phyloP scores from a whole-genome alignment of 345 rosid genomes.

The Lumnitzera racemosa region DNA sequence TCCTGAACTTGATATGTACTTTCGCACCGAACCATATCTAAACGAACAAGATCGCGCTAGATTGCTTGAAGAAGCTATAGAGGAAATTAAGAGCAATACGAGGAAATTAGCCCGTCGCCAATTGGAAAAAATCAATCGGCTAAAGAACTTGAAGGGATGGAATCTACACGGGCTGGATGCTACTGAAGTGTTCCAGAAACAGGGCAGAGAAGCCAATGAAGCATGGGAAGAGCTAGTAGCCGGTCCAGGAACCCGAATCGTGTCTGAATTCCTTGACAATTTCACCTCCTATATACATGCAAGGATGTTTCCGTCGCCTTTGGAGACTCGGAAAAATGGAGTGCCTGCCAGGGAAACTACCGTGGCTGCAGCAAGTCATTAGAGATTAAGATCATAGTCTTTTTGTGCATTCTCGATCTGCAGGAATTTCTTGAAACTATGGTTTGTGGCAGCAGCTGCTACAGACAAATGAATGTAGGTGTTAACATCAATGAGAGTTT shows the following conservation, averaged over 20 bases:
- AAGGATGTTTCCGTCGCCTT: neutral
- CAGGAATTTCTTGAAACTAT: too few species aligned
- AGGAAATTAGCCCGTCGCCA: constrained; percentile 50
- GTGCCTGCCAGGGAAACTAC: too few species aligned
- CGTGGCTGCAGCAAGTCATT: too few species aligned
- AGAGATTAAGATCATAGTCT: too few species aligned
- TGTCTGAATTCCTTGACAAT: constrained; percentile 39
- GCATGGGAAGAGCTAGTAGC: constrained; percentile 63
- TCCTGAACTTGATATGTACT: constrained; percentile 54
- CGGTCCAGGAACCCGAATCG: constrained; percentile 48
- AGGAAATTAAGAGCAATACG: constrained; percentile 46
- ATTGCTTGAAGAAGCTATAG: constrained; percentile 41
- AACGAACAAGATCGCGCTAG: constrained; percentile 11
- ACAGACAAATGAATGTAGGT: too few species aligned
- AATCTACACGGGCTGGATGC: constrained; percentile 59
- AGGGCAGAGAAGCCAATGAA: constrained; percentile 35
- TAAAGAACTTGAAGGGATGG: constrained; percentile 53
- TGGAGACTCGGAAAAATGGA: constrained; percentile 1
- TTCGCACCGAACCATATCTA: constrained; percentile 33
- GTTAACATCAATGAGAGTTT: too few species aligned
- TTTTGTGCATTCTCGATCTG: too few species aligned
- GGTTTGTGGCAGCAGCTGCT: too few species aligned
- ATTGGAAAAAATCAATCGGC: constrained; percentile 48
- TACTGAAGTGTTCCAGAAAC: constrained; percentile 39
- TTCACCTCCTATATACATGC: constrained; percentile 2